Conservation (phyloP, 2,329 filamentous ascomycete genomes). For the Corinectria fuckeliana region DNA sequence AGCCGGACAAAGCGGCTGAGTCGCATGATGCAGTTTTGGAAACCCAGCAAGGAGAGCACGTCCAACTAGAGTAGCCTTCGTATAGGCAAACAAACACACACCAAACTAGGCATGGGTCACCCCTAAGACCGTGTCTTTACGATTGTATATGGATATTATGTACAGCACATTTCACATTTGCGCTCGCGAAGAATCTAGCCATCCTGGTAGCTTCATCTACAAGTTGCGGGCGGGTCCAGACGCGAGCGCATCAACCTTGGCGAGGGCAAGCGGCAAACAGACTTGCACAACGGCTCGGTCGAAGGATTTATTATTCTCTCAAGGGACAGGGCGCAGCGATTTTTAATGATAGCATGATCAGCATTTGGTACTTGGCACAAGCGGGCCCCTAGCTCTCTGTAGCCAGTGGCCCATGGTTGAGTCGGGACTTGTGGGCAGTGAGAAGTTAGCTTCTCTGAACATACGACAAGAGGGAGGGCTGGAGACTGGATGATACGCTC, state of each 20-base stretch:
- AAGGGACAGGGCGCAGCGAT: conserved; percentile 37
- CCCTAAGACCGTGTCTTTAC: conserved; percentile 34
- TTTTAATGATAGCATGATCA: conserved; percentile 50
- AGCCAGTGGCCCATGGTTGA: conserved; percentile 24
- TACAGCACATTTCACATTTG: conserved; percentile 42
- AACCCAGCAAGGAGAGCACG: conserved; percentile 57
- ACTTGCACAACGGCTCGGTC: conserved; percentile 22
- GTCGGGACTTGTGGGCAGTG: conserved; percentile 17
- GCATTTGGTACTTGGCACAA: conserved; percentile 44
- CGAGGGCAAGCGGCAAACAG: conserved; percentile 16
- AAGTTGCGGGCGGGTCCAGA: conserved; percentile 9
- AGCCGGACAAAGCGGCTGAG: conserved; percentile 75
- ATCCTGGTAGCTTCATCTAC: conserved; percentile 11
- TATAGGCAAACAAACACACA: conserved; percentile 6
- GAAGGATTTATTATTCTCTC: conserved; percentile 24
- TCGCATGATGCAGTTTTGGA: conserved; percentile 82
- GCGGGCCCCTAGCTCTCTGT: conserved; percentile 31
- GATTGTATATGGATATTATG: conserved; percentile 48
- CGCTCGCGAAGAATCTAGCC: conserved; percentile 14
- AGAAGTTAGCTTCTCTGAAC: conserved; percentile 13
- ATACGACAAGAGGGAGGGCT: conserved; percentile 14
- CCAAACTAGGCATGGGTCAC: conserved; percentile 23
- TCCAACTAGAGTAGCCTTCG: conserved; percentile 29
- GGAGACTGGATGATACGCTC: conserved; percentile 25
- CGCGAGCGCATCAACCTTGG: neutral